These are phyloP conservation scores for Ilex aquifolium DNA, from an alignment of 257 asterid genomes.

Conservation along the genomic window DNA sequence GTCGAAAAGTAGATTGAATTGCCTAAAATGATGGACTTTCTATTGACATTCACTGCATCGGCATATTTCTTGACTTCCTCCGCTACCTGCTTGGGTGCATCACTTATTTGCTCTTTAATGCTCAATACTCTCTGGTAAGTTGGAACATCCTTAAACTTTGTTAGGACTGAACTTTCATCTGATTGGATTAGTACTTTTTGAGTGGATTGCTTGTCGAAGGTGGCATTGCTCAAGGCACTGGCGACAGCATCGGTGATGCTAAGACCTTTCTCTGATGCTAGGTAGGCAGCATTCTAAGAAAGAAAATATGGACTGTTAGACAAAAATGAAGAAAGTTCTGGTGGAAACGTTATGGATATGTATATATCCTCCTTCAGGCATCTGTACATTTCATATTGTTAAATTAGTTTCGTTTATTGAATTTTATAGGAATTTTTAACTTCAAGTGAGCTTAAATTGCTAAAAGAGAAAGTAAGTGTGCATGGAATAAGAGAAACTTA, in stretches of 20 bases:
- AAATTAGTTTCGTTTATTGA: neutral
- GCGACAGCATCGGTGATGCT: constrained; percentile 52
- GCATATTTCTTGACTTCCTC: neutral
- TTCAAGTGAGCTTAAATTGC: neutral
- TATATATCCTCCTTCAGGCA: neutral
- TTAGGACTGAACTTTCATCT: constrained; percentile 60
- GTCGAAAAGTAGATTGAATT: neutral
- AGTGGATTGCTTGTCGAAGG: constrained; percentile 45
- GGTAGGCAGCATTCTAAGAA: constrained; percentile 60
- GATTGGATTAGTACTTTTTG: constrained; percentile 65
- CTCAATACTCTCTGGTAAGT: constrained; percentile 49
- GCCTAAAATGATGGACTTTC: neutral
- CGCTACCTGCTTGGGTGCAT: constrained; percentile 1
- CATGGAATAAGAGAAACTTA: constrained; percentile 9
- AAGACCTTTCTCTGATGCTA: constrained; percentile 55
- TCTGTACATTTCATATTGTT: too few relatives aligned
- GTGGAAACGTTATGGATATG: neutral
- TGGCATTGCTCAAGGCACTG: constrained; percentile 52
- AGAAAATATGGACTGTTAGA: neutral
- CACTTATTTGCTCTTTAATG: constrained; percentile 30
- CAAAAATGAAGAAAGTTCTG: neutral
- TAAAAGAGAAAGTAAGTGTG: neutral
- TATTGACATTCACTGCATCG: neutral
- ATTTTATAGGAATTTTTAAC: neutral
- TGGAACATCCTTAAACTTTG: constrained; percentile 40